Evolutionary conservation across 2,329 filamentous ascomycete species (phyloP).

Genomic region (Phyllosticta citribraziliensis): DNA sequence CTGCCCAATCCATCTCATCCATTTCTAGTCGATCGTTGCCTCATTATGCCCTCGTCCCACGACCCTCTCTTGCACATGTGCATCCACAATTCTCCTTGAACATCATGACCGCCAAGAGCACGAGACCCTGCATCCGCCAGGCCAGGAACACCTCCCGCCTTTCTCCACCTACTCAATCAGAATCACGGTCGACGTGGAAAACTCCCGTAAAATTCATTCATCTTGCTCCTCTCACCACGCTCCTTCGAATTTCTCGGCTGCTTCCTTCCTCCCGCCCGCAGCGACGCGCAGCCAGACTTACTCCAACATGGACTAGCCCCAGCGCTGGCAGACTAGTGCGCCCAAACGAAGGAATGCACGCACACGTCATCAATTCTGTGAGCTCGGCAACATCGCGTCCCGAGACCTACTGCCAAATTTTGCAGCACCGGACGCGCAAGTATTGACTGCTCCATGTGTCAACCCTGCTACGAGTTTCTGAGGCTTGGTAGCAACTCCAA

Average conservation of each 20-base stretch:
- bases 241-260: background rate
- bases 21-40: background rate
- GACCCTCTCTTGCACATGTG: background rate
- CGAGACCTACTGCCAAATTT: no score
- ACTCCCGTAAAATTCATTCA: background rate
- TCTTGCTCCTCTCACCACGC: background rate
- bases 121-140: background rate
- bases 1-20: background rate
- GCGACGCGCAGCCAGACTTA: background rate
- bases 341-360: background rate
- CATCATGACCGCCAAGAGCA: background rate
- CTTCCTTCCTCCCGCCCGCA: background rate
- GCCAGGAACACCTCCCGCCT: background rate
- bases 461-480: no score
- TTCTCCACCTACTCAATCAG: background rate
- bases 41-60: background rate
- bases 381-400: background rate
- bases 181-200: background rate
- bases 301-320: background rate
- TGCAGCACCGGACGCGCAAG: no score
- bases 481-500: no score
- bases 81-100: background rate
- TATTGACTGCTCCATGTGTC: no score
- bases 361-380: background rate
- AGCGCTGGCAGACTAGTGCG: background rate